Percentiles rank a stretch among this genome's conserved stretches.
phyloP scores from a whole-genome alignment of 768 basidiomycete species.

The Mycena rebaudengoi region DNA sequence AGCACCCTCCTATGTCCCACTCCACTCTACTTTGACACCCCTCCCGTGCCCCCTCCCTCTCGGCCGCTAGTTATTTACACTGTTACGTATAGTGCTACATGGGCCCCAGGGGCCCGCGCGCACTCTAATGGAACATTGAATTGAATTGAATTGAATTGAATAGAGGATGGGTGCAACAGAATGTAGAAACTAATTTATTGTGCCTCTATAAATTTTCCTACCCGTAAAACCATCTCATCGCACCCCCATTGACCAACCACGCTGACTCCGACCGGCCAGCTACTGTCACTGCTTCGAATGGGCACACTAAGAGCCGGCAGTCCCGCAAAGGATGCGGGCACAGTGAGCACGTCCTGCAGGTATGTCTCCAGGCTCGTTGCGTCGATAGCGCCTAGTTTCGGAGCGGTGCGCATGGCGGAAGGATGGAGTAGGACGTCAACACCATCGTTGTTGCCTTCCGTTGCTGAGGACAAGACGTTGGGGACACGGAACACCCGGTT shows the following conservation, averaged over 20 bases:
- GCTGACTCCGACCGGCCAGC: constrained; percentile 87
- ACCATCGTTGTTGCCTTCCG: constrained; percentile 29
- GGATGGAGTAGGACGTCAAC: constrained; percentile 90
- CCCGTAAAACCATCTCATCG: constrained; percentile 64
- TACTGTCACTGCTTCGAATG: constrained; percentile 50
- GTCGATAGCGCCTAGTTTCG: constrained; percentile 49
- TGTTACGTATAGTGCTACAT: too few relatives aligned
- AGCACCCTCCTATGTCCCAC: too few relatives aligned
- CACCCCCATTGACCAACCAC: constrained; percentile 90
- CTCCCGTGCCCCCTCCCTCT: too few relatives aligned
- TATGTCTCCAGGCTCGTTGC: constrained; percentile 61
- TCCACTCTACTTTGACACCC: too few relatives aligned
- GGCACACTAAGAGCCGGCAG: constrained; percentile 86
- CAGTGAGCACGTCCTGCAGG: constrained; percentile 91
- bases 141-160: too few relatives aligned
- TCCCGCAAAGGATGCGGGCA: constrained; percentile 91
- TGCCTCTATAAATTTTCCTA: constrained; percentile 58
- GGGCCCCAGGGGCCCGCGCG: too few relatives aligned
- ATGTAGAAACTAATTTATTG: too few relatives aligned
- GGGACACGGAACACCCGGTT: constrained; percentile 68
- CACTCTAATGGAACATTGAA: too few relatives aligned
- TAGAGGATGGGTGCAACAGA: too few relatives aligned
- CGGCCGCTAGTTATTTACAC: too few relatives aligned
- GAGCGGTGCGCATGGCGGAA: constrained; percentile 88
- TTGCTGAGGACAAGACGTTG: constrained; percentile 51